Evolutionary conservation across 2,329 filamentous ascomycete genomes (phyloP), one percentile per base, ranked within the genome.

Genomic region (Neopestalotiopsis clavispora): DNA sequence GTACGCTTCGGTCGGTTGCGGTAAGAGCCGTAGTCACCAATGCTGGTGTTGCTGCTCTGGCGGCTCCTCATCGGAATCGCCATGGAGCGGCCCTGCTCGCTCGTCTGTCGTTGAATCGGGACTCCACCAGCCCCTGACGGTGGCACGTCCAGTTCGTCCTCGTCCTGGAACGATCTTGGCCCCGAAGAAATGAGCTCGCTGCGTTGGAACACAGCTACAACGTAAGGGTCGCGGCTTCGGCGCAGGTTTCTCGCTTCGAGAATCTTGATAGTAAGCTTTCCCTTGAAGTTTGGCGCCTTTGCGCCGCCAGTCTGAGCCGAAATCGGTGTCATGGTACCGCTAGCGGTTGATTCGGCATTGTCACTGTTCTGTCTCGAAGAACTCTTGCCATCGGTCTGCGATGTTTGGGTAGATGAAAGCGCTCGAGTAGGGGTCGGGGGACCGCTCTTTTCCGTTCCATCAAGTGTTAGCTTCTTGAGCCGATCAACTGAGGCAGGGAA

Each of bases 31-130:
- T 86, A 86, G 42, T 97, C 93, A 45, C 88, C 87, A 72, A 92
- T 85, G 76, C 95, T 97, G 68, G 95, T 97, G 82, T 95, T 95
- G 83, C 95, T 98, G 82, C 95, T 98, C 79, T 98, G 96, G 67
- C 96, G 91, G 80, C 95, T 98, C 76, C 92, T 91, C 94, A 98
- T 98, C 1, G 96, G 96, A 73, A 99, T 98, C 40, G 94, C 94
- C 91, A 98, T 95, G 17, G 94, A 89, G 66, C 92, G 89, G 34
- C 94, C 93, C 38, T 91, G 92, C 74, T 97, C 94, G 77, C 93
- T 96, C 69, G 91, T 92, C 71, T 92, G 90, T 68, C 92, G 87
- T 75, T 90, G 87, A 69, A 91, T 90, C 0, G 89, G 84, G 68
- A 90, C 85, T 34, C 88, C 86, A 45, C 87, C 86, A 67, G 84